Base-by-base conservation (phyloP, 345 rosid genomes). In the Hirschfeldia incana region DNA sequence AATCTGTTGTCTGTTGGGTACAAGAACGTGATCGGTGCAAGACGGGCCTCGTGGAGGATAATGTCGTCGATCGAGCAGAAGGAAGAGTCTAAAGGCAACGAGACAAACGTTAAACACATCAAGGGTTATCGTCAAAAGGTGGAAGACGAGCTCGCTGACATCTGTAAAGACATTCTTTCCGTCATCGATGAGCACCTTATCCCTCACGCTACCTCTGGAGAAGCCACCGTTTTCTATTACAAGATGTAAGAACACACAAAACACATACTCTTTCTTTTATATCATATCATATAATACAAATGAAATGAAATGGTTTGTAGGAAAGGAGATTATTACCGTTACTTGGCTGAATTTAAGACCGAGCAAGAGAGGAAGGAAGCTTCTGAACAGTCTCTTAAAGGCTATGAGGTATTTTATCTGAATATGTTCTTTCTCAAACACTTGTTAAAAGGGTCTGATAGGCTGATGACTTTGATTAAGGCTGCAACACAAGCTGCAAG, bases 61-160 rank as follows among this genome's bases (percentile, higher is more conserved):
- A 92, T 94, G 98, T 92, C 98, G 53, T 94, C 98, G 0, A 94
- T 94, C 32, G 98, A 91, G 84, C 98, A 94, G 85, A 94, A 91
- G 84, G 98, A 94, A 79, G 98, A 94, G 83, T 87, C 94, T 0
- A 92, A 92, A 78, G 97, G 98, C 60, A 93, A 91, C 57, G 97
- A 95, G 30, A 80, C 90, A 61, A 90, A 95, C 53, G 99, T 91
- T 58, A 91, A 95, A 78, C 81, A 90, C 30, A 91, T 95, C 74
- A 91, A 87, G 57, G 86, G 85, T 13, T 92, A 94, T 78, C 91
- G 97, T 77, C 92, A 89, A 63, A 90, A 91, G 89, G 99, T 94
- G 4, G 99, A 94, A 84, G 94, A 91, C 6, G 99, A 94, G 87
- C 96, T 94, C 32, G 85, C 95, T 6, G 84, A 87, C 58, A 94